A percentile compares a stretch with the other conserved stretches of the same genome.
These are phyloP conservation scores for Aspergillus terreus DNA, from an alignment of 2,329 filamentous ascomycete genomes.

Conservation along the genomic window DNA sequence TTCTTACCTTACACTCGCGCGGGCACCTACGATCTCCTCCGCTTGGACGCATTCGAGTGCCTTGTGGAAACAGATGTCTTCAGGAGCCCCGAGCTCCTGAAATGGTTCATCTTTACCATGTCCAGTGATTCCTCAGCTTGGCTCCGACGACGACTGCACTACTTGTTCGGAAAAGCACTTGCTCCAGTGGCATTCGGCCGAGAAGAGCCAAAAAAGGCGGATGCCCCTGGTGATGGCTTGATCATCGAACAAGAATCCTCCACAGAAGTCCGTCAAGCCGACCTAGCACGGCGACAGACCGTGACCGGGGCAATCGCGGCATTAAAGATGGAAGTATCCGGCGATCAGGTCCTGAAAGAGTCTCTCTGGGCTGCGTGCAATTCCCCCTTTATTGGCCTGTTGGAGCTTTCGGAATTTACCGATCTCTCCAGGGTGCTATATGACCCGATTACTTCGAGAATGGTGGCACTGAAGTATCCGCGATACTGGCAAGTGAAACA, in stretches of 20 bases:
- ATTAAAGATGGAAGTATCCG: conserved; percentile 51
- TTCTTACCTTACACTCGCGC: conserved; percentile 60
- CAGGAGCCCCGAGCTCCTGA: conserved; percentile 49
- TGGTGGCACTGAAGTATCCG: conserved; percentile 52
- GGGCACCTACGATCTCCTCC: conserved; percentile 58
- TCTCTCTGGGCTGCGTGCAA: conserved; percentile 56
- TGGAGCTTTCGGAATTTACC: conserved; percentile 54
- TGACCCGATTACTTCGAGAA: conserved; percentile 47
- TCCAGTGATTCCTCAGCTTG: conserved; percentile 56
- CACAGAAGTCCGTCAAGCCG: conserved; percentile 50
- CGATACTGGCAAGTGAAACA: conserved; percentile 55
- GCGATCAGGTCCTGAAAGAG: conserved; percentile 48
- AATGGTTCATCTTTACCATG: conserved; percentile 56
- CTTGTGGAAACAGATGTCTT: conserved; percentile 55
- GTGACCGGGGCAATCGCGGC: conserved; percentile 57
- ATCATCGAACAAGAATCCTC: conserved; percentile 56
- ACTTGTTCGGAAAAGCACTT: conserved; percentile 52
- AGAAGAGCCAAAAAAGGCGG: conserved; percentile 28
- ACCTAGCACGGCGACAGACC: conserved; percentile 53
- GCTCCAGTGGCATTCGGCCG: conserved; percentile 59
- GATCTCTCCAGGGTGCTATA: conserved; percentile 58
- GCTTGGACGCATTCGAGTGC: conserved; percentile 57
- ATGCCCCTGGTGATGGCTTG: conserved; percentile 41
- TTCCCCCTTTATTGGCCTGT: conserved; percentile 47
- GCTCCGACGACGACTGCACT: conserved; percentile 52